Evolutionary conservation across 2,329 filamentous ascomycete species (phyloP).

Genomic region (Aspergillus calidoustus): DNA sequence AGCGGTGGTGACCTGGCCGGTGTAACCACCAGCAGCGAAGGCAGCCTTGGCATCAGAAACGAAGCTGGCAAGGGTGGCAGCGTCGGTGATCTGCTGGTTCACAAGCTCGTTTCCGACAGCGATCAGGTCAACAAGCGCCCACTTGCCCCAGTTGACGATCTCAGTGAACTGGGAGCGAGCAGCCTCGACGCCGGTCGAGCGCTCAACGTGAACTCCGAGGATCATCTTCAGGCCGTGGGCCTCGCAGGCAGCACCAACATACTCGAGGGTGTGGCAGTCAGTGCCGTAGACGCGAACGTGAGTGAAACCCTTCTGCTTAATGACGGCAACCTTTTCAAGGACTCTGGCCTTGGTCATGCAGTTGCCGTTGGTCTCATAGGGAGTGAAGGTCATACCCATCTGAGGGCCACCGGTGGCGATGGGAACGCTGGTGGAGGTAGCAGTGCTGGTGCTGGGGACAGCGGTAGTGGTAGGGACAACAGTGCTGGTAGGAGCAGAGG

Average conservation of each 20-base stretch:
- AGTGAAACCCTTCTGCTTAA: slow-evolving; percentile 70
- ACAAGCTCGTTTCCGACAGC: slow-evolving; percentile 96
- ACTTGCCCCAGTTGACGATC: slow-evolving; percentile 74
- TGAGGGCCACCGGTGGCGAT: slow-evolving; percentile 25
- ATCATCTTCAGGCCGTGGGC: slow-evolving; percentile 76
- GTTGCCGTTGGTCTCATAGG: slow-evolving; percentile 61
- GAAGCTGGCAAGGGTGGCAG: too few relatives aligned
- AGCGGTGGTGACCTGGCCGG: slow-evolving; percentile 77
- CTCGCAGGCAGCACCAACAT: slow-evolving; percentile 72
- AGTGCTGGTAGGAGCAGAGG: slow-evolving; percentile 34
- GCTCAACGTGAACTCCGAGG: too few relatives aligned
- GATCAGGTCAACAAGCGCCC: slow-evolving; percentile 76
- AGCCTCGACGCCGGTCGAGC: too few relatives aligned
- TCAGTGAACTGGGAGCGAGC: slow-evolving; percentile 74
- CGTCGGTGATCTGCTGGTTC: too few relatives aligned
- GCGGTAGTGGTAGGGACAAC: slow-evolving; percentile 28
- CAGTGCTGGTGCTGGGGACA: slow-evolving; percentile 31
- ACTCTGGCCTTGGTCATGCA: slow-evolving; percentile 71
- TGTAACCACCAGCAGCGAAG: slow-evolving; percentile 74
- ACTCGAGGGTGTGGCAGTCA: slow-evolving; percentile 81
- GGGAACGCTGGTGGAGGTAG: slow-evolving; percentile 26
- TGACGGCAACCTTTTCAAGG: slow-evolving; percentile 62
- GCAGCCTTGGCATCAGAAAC: slow-evolving; percentile 68
- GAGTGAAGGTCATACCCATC: slow-evolving; percentile 81
- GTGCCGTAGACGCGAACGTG: slow-evolving; percentile 85